phyloP scores from a whole-genome alignment of 805 yeast species.

The Sugiyamaella mastotermitis region DNA sequence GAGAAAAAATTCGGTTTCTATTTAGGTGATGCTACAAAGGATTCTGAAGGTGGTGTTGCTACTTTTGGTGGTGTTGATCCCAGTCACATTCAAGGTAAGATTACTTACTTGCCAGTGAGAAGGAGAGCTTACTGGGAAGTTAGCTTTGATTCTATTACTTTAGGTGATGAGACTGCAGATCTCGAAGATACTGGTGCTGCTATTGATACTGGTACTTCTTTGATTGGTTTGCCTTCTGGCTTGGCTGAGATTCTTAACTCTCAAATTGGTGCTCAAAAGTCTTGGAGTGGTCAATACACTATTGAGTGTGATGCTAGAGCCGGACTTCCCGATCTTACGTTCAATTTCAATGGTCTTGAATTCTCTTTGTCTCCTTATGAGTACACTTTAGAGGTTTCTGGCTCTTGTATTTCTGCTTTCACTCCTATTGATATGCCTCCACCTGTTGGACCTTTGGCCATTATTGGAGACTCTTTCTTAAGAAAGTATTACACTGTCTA shows the following conservation, averaged over 20 bases:
- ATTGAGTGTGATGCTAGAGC: slow-evolving; percentile 86
- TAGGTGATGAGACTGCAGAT: slow-evolving; percentile 88
- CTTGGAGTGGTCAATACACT: slow-evolving; percentile 96
- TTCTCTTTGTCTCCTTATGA: slow-evolving; percentile 87
- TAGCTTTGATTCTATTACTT: slow-evolving; percentile 78
- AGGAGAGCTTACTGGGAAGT: slow-evolving; percentile 99
- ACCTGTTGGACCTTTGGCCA: slow-evolving; percentile 94
- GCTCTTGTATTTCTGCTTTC: slow-evolving; percentile 93
- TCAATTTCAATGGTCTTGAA: slow-evolving; percentile 84
- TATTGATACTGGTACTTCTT: slow-evolving; percentile 96
- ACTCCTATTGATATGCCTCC: slow-evolving; percentile 97
- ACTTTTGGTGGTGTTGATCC: slow-evolving; percentile 93
- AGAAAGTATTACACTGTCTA: slow-evolving; percentile 92
- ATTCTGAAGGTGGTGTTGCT: slow-evolving; percentile 78
- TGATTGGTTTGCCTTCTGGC: slow-evolving; percentile 90
- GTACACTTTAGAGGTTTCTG: slow-evolving; percentile 89
- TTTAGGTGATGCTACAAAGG: slow-evolving; percentile 70
- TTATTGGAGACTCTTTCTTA: slow-evolving; percentile 95
- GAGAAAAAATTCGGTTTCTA: slow-evolving; percentile 83
- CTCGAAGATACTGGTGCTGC: slow-evolving; percentile 88
- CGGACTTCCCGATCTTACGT: slow-evolving; percentile 82
- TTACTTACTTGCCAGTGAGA: slow-evolving; percentile 95
- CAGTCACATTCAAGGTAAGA: slow-evolving; percentile 68
- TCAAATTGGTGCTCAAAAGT: slow-evolving; percentile 94
- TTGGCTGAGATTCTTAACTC: slow-evolving; percentile 92